Conservation (phyloP, 139 green algal genomes). For the Pycnococcus provasolii region DNA sequence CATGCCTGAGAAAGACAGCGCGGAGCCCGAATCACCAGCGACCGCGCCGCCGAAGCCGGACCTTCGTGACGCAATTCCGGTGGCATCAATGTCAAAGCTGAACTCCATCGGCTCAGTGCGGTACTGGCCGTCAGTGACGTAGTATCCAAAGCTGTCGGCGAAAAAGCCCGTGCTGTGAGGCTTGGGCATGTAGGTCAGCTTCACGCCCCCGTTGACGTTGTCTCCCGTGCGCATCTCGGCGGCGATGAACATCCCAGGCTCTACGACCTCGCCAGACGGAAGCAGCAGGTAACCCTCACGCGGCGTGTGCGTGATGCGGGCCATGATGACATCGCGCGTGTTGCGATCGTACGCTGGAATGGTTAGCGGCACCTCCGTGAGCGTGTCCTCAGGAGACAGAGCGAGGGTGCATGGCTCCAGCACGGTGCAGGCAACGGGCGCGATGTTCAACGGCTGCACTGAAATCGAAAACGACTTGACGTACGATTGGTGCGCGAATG, state of each 20-base stretch:
- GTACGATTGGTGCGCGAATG: too few relatives aligned
- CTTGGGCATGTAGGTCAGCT: background rate
- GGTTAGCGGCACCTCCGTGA: too few relatives aligned
- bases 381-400: too few relatives aligned
- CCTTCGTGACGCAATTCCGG: conserved; percentile 1
- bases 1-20: background rate
- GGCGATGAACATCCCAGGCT: too few relatives aligned
- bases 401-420: too few relatives aligned
- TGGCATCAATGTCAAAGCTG: conserved; percentile 6
- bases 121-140: background rate
- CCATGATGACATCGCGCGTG: background rate
- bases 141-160: background rate
- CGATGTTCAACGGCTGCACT: too few relatives aligned
- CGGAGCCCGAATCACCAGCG: background rate
- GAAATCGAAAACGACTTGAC: too few relatives aligned
- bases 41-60: background rate
- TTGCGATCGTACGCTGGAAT: background rate
- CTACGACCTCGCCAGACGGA: too few relatives aligned
- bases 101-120: background rate
- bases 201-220: background rate
- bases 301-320: background rate
- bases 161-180: background rate
- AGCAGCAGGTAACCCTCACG: background rate
- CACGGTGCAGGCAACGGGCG: too few relatives aligned
- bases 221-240: too few relatives aligned